phyloP scores from a whole-genome alignment of 345 rosid genomes.

The Acer saccharum region DNA sequence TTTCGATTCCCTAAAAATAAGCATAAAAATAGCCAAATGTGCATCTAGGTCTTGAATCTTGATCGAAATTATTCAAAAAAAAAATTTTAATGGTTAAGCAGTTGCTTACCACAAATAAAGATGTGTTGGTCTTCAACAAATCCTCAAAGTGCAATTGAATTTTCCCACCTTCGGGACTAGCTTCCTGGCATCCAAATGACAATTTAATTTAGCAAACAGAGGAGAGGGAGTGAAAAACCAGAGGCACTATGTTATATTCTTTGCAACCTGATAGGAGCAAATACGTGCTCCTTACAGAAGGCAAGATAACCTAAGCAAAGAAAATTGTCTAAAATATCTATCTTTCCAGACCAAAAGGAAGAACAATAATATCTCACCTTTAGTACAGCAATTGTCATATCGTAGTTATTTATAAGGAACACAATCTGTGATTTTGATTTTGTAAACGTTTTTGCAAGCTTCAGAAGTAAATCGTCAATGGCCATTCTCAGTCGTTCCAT shows the following conservation, averaged over 20 bases:
- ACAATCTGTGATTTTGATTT: constrained; percentile 77
- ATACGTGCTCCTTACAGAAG: neutral
- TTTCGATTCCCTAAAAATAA: neutral
- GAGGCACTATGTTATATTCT: neutral
- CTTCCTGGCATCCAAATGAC: constrained; percentile 58
- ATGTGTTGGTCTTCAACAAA: constrained; percentile 81
- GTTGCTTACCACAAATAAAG: constrained; percentile 75
- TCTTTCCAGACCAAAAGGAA: constrained; percentile 5
- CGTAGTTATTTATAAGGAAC: constrained; percentile 93
- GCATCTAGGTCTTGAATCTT: neutral
- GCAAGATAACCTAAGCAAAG: neutral
- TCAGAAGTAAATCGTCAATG: constrained; percentile 79
- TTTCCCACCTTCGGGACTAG: constrained; percentile 95
- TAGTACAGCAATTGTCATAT: constrained; percentile 90
- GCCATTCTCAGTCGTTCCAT: constrained; percentile 97
- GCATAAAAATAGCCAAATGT: neutral
- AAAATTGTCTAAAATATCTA: neutral
- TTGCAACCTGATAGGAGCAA: constrained; percentile 2
- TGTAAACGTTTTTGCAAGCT: constrained; percentile 77
- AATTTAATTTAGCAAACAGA: constrained; percentile 21
- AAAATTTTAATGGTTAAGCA: neutral
- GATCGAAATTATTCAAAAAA: neutral
- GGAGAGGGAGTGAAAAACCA: neutral
- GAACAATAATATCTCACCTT: constrained; percentile 54
- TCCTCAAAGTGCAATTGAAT: constrained; percentile 92